A percentile compares a stretch with the other conserved stretches of the same genome.
These are phyloP conservation scores for Fusarium tjaetaba DNA, from an alignment of 2,329 filamentous ascomycete species.

Conservation along the genomic window DNA sequence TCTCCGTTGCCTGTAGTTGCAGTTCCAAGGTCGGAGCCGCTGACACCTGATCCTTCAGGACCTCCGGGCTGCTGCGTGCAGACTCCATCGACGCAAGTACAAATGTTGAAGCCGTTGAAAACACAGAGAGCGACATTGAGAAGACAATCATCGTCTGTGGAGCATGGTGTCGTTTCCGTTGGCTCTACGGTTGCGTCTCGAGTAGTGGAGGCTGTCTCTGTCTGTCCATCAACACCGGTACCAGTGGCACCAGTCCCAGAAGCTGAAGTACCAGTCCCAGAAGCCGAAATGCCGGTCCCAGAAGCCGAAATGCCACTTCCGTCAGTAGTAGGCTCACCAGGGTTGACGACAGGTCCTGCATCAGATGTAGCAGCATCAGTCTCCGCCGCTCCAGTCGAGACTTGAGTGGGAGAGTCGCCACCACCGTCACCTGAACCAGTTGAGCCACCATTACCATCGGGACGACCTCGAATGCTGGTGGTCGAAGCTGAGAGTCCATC, in stretches of 20 bases:
- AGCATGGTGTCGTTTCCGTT: neutral
- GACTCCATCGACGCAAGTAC: slow-evolving; percentile 5
- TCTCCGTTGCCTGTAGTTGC: neutral
- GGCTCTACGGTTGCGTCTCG: neutral
- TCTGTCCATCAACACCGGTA: neutral
- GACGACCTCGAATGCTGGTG: neutral
- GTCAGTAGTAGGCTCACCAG: neutral
- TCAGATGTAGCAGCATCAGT: neutral
- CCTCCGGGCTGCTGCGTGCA: slow-evolving; percentile 7
- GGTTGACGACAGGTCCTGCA: neutral
- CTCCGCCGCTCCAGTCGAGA: neutral
- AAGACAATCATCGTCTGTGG: slow-evolving; percentile 5
- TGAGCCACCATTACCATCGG: neutral
- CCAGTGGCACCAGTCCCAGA: neutral
- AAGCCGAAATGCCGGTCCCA: neutral
- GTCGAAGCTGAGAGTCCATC: neutral
- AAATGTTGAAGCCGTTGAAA: neutral
- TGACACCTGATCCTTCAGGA: neutral
- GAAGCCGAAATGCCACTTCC: neutral
- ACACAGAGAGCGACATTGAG: slow-evolving; percentile 5
- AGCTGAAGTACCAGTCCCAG: neutral
- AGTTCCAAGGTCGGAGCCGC: neutral
- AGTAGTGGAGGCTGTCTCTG: neutral
- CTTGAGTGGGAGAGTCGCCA: neutral
- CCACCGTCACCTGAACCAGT: neutral